Evolutionary conservation across 2,329 filamentous ascomycete genomes (phyloP), one percentile per base, ranked within the genome.

Genomic region (Harringtonia lauricola): DNA sequence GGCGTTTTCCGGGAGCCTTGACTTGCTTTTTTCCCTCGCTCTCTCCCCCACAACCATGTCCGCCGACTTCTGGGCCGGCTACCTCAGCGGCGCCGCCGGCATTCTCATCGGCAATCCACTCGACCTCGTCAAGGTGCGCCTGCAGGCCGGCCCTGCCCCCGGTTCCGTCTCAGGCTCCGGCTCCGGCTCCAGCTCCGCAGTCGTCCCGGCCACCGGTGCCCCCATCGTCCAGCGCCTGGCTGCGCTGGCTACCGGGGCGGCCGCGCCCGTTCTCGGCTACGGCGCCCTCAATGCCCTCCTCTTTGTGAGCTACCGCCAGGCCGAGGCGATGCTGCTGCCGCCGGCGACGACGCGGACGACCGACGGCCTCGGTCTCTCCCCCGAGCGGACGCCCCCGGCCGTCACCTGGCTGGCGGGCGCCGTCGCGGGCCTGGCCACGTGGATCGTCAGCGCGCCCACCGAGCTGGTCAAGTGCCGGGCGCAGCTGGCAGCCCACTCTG

Each of bases 21-120:
- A 21, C 3, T 17, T 29, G 17, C n/a, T 15, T 36, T 36, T 24
- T 3, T 18, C 3, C 21, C 14, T 21, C 22, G 12, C 21, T 19
- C 33, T 24, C 18, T 36, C 39, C 19, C 17, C 18, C 8, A 9
- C 8, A 34, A 15, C 21, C 43, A 90, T 92, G 85, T 86, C 85
- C 41, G 78, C 86, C 53, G 89, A 95, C 59, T 95, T 95, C 63
- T 94, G 86, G 85, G 86, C 89, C 46, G 88, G 89, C 56, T 95
- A 95, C 62, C 65, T 92, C 48, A 90, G 84, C 57, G 90, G 90
- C 42, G 87, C 84, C 45, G 71, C 82, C 39, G 86, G 87, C 37
- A 95, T 95, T 54, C 66, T 94, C 39, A 83, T 95, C 48, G 88
- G 90, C 49, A 95, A 95, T 55, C 87, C 88, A 3, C 70, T 95